phyloP scores from a whole-genome alignment of 208 protist species.

The Acanthamoeba castellanii region DNA sequence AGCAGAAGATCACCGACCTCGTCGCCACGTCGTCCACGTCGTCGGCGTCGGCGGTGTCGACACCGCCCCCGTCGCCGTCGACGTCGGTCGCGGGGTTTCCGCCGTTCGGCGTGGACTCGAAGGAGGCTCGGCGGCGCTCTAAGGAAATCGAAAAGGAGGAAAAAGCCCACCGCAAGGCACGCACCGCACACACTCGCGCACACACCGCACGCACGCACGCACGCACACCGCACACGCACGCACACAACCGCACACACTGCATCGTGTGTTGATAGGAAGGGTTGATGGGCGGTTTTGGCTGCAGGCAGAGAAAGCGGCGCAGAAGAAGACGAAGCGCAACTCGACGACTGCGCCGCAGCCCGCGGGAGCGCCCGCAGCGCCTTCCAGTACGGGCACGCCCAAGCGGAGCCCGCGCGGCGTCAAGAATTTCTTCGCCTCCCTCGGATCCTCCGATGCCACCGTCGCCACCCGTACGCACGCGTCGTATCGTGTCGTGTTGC shows the following conservation, averaged over 20 bases:
- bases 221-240: no score
- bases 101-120: no score
- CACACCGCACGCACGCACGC: no score
- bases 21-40: background rate
- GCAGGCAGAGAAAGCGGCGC: background rate
- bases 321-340: background rate
- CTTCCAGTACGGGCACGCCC: background rate
- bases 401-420: background rate
- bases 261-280: no score
- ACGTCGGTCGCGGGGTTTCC: background rate
- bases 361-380: background rate
- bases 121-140: no score
- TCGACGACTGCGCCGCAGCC: background rate
- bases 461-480: background rate
- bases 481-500: background rate
- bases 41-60: background rate
- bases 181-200: no score
- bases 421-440: background rate
- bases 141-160: no score
- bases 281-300: no score
- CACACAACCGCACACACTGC: no score
- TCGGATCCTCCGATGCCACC: background rate
- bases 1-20: slow-evolving; percentile 56
- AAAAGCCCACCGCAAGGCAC: no score
- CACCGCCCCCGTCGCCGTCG: background rate